These are phyloP conservation scores for Blepharisma stoltei DNA, from an alignment of 73 alveolate species.

Conservation along the genomic window DNA sequence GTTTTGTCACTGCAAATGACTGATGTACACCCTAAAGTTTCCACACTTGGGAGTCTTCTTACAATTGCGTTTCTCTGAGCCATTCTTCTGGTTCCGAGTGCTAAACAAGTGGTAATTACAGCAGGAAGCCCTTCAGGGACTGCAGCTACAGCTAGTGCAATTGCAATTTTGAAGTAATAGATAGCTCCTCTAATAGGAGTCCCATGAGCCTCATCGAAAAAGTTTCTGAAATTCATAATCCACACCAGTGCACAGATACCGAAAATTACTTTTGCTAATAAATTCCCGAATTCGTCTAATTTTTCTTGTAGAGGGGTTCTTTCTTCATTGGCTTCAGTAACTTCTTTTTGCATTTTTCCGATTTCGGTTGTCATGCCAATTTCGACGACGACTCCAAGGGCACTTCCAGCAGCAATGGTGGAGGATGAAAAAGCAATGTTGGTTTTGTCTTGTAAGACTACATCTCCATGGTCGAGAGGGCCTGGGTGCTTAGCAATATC, in stretches of 20 bases:
- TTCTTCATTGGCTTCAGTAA: slow-evolving; percentile 82
- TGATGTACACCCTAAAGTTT: slow-evolving; percentile 97
- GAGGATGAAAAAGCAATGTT: slow-evolving; percentile 88
- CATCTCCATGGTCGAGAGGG: slow-evolving; percentile 27
- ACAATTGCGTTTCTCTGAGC: slow-evolving; percentile 84
- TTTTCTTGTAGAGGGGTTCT: slow-evolving; percentile 93
- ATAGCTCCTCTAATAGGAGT: slow-evolving; percentile 82
- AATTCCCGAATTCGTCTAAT: slow-evolving; percentile 82
- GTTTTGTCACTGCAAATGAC: slow-evolving; percentile 97
- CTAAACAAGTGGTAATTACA: slow-evolving; percentile 95
- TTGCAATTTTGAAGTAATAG: slow-evolving; percentile 96
- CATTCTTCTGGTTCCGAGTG: slow-evolving; percentile 88
- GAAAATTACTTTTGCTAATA: slow-evolving; percentile 38
- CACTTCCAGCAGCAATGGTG: slow-evolving; percentile 77
- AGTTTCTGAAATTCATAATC: slow-evolving; percentile 77
- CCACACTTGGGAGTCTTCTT: slow-evolving; percentile 80
- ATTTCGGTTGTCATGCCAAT: slow-evolving; percentile 96
- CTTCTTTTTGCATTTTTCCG: slow-evolving; percentile 91
- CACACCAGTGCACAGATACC: slow-evolving; percentile 76
- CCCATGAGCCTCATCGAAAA: slow-evolving; percentile 84
- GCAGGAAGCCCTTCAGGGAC: slow-evolving; percentile 99
- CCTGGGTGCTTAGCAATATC: slow-evolving; percentile 57
- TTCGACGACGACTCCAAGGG: slow-evolving; percentile 76
- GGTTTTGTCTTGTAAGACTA: slow-evolving; percentile 44
- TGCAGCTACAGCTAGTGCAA: slow-evolving; percentile 98